Conservation (phyloP, 805 yeast species). For the Yamadazyma nakazawae region DNA sequence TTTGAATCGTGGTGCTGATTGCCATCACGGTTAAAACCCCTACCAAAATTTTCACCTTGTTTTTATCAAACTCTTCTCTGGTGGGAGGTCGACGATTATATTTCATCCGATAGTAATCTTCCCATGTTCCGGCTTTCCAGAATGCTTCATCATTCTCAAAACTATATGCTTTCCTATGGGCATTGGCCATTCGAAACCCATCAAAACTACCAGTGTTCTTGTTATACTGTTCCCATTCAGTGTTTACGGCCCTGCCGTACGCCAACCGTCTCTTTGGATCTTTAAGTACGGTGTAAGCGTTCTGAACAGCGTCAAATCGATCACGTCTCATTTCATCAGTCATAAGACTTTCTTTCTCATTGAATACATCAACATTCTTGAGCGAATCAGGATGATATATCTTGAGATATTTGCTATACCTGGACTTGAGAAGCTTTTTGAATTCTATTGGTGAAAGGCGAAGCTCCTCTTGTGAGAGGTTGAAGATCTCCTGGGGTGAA, state of each 20-base stretch:
- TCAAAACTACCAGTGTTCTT: conserved; percentile 19
- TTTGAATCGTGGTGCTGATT: conserved; percentile 31
- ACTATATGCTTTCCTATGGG: conserved; percentile 30
- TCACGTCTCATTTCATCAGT: conserved; percentile 28
- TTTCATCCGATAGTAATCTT: conserved; percentile 50
- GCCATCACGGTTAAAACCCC: conserved; percentile 33
- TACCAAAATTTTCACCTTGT: conserved; percentile 39
- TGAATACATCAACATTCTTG: conserved; percentile 20
- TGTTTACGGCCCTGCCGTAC: conserved; percentile 23
- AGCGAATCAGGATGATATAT: conserved; percentile 78
- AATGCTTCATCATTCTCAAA: conserved; percentile 41
- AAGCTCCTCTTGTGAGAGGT: conserved; percentile 29
- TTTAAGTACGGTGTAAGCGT: conserved; percentile 41
- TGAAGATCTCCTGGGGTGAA: conserved; percentile 68
- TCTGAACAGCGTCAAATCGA: conserved; percentile 31
- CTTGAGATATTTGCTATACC: conserved; percentile 49
- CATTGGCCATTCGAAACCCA: conserved; percentile 37
- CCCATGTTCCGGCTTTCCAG: conserved; percentile 66
- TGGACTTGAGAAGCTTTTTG: conserved; percentile 41
- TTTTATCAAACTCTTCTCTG: conserved; percentile 38
- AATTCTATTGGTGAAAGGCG: conserved; percentile 47
- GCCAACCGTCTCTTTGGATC: conserved; percentile 48
- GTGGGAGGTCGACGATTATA: conserved; percentile 38
- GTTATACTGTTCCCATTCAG: conserved; percentile 23
- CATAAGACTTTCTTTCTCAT: conserved; percentile 28